These are phyloP conservation scores for Solanum megistacrolobum DNA, from an alignment of 257 asterid species.

Conservation along the genomic window DNA sequence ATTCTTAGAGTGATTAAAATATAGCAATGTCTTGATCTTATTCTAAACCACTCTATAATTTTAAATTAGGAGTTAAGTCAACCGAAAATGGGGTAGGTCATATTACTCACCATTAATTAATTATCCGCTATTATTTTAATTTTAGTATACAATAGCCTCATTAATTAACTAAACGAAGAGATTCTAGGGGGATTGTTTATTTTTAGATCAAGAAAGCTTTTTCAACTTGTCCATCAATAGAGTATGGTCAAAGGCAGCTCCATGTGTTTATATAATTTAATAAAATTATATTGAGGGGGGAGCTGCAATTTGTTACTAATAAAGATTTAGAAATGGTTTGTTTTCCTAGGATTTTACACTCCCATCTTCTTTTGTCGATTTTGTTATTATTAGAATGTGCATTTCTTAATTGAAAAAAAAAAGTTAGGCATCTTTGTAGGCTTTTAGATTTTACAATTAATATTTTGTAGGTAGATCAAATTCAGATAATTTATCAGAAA, in stretches of 20 bases:
- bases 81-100: slow-evolving; percentile 18
- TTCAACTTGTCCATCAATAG: slow-evolving; percentile 4
- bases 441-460: not conserved
- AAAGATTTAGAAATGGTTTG: not conserved
- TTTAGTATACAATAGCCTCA: not conserved
- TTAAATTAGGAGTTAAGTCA: slow-evolving; percentile 18
- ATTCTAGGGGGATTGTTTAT: slow-evolving; percentile 16
- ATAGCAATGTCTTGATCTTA: slow-evolving; percentile 6
- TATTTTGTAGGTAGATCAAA: not conserved
- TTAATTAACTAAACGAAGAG: slow-evolving; percentile 7
- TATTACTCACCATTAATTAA: not conserved
- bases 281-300: not conserved
- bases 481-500: not conserved
- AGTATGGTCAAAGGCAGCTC: slow-evolving; percentile 26
- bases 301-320: not conserved
- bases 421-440: not conserved
- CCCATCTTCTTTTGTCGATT: not conserved
- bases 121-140: not conserved
- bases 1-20: slow-evolving; percentile 22
- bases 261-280: slow-evolving; percentile 23
- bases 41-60: slow-evolving; percentile 9
- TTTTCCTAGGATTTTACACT: slow-evolving; percentile 13
- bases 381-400: not conserved
- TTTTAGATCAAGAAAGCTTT: slow-evolving; percentile 3
- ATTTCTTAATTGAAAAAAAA: not conserved